These are phyloP conservation scores for Scenedesmus sp. DNA, from an alignment of 163 green algal species.

Conservation along the genomic window DNA sequence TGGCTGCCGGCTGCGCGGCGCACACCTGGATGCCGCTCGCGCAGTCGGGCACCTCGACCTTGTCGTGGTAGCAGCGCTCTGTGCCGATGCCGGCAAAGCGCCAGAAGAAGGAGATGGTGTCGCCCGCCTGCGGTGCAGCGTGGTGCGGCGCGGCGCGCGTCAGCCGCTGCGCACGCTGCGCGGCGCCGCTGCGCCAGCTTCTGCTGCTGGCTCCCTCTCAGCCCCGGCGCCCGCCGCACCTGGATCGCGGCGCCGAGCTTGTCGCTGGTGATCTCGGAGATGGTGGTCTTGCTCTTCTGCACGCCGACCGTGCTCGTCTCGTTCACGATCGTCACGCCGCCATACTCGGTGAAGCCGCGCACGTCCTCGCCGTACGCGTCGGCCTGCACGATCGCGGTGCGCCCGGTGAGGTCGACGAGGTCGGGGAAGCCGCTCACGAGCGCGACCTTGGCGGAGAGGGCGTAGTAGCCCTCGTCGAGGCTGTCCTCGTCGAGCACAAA, in stretches of 20 bases:
- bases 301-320: conserved; percentile 41
- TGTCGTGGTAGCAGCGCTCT: conserved; percentile 30
- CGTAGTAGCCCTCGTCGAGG: conserved; percentile 47
- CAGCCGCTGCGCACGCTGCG: not conserved
- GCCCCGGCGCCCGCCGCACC: not conserved
- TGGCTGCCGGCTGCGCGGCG: not conserved
- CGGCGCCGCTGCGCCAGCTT: not conserved
- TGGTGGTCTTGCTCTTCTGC: conserved; percentile 44
- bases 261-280: conserved; percentile 39
- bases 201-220: too few relatives aligned
- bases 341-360: conserved; percentile 14
- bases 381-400: not conserved
- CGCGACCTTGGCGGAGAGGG: conserved; percentile 35
- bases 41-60: conserved; percentile 16
- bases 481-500: conserved; percentile 23
- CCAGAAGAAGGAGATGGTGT: conserved; percentile 36
- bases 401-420: conserved; percentile 24
- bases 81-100: conserved; percentile 34
- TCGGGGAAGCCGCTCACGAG: conserved; percentile 23
- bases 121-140: conserved; percentile 10
- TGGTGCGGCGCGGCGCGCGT: not conserved
- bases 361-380: conserved; percentile 31
- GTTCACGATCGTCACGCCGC: conserved; percentile 27
- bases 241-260: conserved; percentile 7
- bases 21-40: not conserved